A percentile compares a stretch with the other conserved stretches of the same genome.
Evolutionary conservation across 768 basidiomycete genomes (phyloP).

Genomic region (Podaxis sp.): DNA sequence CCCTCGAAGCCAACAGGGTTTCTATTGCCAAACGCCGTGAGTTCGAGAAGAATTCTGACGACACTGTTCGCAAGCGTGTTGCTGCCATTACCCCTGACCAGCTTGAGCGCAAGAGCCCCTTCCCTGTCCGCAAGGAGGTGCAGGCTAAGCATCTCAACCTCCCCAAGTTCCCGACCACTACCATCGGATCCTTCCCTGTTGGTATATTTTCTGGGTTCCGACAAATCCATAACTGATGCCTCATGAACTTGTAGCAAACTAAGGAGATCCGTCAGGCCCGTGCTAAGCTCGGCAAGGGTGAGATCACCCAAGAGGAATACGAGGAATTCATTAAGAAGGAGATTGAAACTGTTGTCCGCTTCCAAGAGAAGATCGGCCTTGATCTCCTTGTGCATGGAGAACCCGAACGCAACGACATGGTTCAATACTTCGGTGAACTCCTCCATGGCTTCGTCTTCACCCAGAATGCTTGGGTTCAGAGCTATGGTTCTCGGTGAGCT

Average conservation of each 20-base stretch:
- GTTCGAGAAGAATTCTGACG: slow-evolving; percentile 92
- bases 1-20: slow-evolving; percentile 82
- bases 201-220: slow-evolving; percentile 18
- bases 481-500: slow-evolving; percentile 93
- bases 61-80: slow-evolving; percentile 92
- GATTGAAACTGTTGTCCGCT: slow-evolving; percentile 86
- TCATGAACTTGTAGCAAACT: slow-evolving; percentile 65
- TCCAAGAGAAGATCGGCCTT: slow-evolving; percentile 96
- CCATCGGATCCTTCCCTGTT: slow-evolving; percentile 97
- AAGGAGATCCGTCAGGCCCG: slow-evolving; percentile 98
- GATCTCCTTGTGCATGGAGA: slow-evolving; percentile 99
- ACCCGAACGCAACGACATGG: slow-evolving; percentile 99
- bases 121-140: slow-evolving; percentile 79
- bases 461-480: slow-evolving; percentile 98
- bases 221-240: slow-evolving; percentile 9
- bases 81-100: slow-evolving; percentile 82
- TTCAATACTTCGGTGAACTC: slow-evolving; percentile 99
- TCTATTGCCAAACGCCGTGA: slow-evolving; percentile 93
- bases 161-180: slow-evolving; percentile 97
- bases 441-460: slow-evolving; percentile 96
- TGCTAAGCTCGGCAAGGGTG: slow-evolving; percentile 90
- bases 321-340: slow-evolving; percentile 99
- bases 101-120: slow-evolving; percentile 86
- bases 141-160: slow-evolving; percentile 87
- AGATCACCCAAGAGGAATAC: slow-evolving; percentile 82